Percentiles rank a stretch among this genome's conserved stretches.
phyloP scores from a whole-genome alignment of 805 yeast genomes.

The Nakazawaea laoshanensis region DNA sequence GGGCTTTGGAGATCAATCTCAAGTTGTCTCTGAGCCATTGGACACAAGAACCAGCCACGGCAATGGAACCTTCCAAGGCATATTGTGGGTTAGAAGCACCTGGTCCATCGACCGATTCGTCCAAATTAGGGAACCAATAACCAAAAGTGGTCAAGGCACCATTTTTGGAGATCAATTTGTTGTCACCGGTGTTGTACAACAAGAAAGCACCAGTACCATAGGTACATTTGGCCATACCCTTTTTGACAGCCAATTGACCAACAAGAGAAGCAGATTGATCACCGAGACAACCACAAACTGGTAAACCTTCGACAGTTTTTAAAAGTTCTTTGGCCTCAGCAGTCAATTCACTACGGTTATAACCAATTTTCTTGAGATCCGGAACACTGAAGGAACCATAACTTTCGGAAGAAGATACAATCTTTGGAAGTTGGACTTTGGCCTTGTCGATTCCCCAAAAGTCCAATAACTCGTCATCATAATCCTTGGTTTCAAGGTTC shows the following conservation, averaged over 20 bases:
- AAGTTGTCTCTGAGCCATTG: conserved; percentile 93
- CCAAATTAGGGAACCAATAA: conserved; percentile 74
- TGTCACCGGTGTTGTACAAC: conserved; percentile 76
- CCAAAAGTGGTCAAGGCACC: conserved; percentile 89
- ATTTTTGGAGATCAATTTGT: conserved; percentile 60
- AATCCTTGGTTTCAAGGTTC: conserved; percentile 68
- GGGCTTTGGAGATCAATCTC: conserved; percentile 70
- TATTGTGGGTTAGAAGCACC: conserved; percentile 54
- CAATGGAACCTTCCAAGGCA: conserved; percentile 92
- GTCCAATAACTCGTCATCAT: conserved; percentile 66
- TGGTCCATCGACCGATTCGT: conserved; percentile 27
- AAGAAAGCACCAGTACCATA: conserved; percentile 95
- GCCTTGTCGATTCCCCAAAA: conserved; percentile 75
- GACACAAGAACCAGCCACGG: conserved; percentile 91
- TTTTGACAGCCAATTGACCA: conserved; percentile 79
- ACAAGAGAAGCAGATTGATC: conserved; percentile 92
- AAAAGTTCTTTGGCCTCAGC: conserved; percentile 43
- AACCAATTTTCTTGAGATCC: conserved; percentile 40
- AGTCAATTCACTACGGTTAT: conserved; percentile 39
- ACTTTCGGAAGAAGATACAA: conserved; percentile 68
- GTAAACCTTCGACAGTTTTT: conserved; percentile 46
- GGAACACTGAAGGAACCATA: conserved; percentile 70
- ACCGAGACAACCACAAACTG: conserved; percentile 86
- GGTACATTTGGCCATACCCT: conserved; percentile 89
- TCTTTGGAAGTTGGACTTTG: conserved; percentile 62